These are phyloP conservation scores for Candida cerambycidarum DNA, from an alignment of 805 yeast genomes.

Conservation along the genomic window DNA sequence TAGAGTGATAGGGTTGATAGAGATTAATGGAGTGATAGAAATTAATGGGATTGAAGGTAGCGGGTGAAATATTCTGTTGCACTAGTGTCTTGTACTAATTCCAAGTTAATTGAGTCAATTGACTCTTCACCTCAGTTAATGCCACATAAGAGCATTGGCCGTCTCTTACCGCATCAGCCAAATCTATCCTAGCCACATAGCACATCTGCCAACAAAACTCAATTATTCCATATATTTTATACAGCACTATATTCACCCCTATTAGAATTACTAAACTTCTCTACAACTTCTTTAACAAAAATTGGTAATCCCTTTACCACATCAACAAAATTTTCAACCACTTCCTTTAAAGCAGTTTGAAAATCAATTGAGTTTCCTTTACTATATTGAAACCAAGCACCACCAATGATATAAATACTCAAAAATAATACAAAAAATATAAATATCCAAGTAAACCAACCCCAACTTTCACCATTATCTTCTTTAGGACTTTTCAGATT, in stretches of 20 bases:
- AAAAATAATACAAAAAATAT: constrained; percentile 68
- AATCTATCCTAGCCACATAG: too few relatives aligned
- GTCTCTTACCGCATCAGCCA: too few relatives aligned
- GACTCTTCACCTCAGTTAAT: too few relatives aligned
- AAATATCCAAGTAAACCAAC: constrained; percentile 81
- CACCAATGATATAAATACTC: constrained; percentile 69
- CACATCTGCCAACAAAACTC: too few relatives aligned
- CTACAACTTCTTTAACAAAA: constrained; percentile 64
- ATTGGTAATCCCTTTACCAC: constrained; percentile 60
- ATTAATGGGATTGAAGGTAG: too few relatives aligned
- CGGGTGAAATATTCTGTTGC: too few relatives aligned
- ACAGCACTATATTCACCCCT: constrained; percentile 96
- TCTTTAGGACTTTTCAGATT: constrained; percentile 27
- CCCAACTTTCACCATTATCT: constrained; percentile 58
- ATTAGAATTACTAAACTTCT: constrained; percentile 58
- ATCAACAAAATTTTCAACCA: constrained; percentile 65
- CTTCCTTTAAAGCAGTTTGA: constrained; percentile 70
- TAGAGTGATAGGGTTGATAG: not conserved
- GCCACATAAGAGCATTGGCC: too few relatives aligned
- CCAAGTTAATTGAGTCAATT: too few relatives aligned
- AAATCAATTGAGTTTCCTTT: constrained; percentile 70
- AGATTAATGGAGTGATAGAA: not conserved
- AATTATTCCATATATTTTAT: constrained; percentile 26
- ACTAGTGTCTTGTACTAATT: too few relatives aligned
- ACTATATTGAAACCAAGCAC: constrained; percentile 74